phyloP scores from a whole-genome alignment of 805 yeast species.

The Sungouiella thailandica region DNA sequence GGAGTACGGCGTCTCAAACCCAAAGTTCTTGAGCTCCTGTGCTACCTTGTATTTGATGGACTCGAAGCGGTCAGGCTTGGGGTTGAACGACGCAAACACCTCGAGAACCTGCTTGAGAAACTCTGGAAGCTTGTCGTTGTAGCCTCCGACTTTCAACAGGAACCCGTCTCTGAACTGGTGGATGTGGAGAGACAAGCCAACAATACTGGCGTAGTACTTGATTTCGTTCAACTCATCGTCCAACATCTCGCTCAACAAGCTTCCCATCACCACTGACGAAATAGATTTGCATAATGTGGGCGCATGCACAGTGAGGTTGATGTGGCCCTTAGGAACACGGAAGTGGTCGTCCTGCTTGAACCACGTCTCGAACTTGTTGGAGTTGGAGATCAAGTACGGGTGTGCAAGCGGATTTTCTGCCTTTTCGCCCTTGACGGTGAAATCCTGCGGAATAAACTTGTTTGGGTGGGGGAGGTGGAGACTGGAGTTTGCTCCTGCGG shows the following conservation, averaged over 20 bases:
- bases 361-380: slow-evolving; percentile 63
- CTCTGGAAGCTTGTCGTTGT: slow-evolving; percentile 70
- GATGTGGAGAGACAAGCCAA: slow-evolving; percentile 62
- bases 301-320: slow-evolving; percentile 57
- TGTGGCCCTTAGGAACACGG: slow-evolving; percentile 80
- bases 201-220: slow-evolving; percentile 80
- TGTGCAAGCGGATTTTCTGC: slow-evolving; percentile 36
- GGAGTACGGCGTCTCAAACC: slow-evolving; percentile 69
- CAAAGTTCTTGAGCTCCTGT: slow-evolving; percentile 63
- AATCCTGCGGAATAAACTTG: slow-evolving; percentile 76
- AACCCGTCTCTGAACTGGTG: slow-evolving; percentile 66
- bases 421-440: slow-evolving; percentile 49
- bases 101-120: slow-evolving; percentile 58
- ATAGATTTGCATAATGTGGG: slow-evolving; percentile 64
- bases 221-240: slow-evolving; percentile 72
- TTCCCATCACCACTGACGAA: slow-evolving; percentile 50
- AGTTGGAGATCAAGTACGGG: slow-evolving; percentile 58
- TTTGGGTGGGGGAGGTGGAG: slow-evolving; percentile 69
- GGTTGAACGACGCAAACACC: slow-evolving; percentile 45
- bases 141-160: slow-evolving; percentile 62
- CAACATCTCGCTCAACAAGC: slow-evolving; percentile 63
- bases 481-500: slow-evolving; percentile 20
- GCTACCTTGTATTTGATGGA: slow-evolving; percentile 58
- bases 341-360: slow-evolving; percentile 85
- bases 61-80: slow-evolving; percentile 57